Evolutionary conservation across 1,284 basidiomycete genomes (phyloP), one percentile per base, ranked within the genome.

Genomic region (Athelia sp.): DNA sequence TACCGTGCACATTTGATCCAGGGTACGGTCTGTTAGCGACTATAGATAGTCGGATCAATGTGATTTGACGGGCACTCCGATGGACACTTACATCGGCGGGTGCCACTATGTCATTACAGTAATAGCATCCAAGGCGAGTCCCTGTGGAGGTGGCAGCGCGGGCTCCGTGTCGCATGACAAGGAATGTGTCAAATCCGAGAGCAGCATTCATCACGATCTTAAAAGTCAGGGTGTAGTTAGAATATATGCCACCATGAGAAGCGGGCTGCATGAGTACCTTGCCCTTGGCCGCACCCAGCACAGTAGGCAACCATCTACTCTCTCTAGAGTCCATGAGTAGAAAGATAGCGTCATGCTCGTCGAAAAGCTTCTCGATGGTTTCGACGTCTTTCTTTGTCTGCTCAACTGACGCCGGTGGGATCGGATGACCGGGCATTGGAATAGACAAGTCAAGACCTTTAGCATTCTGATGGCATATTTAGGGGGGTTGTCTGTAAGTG

Each of bases 1-100:
- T 13, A 99, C 97, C 0, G 97, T 99, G 63, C 97, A 99, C 96
- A 98, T 98, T 64, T 99, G 96, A 64, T 99, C 97, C 22, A 99
- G 78, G 1, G 95, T 98, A 31, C 95, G 79, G 62, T 99, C 95
- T 0, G 91, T 90, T 45, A 98, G 73, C 0, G 92, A 95, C 94
- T 97, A 52, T 43, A 9, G 21, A 19, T 9, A 32, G 8, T 14
- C 34, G 45, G 32, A 23, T 18, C 21, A 24, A 46, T 9, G 42
- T 50, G 26, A 4, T 47, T 17, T 29, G 46, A 17, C 34, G 24
- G 47, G 18, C 38, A 29, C 43, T 49, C 49, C 26, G 43, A 32
- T 47, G 14, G 11, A 32, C 13, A 71, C 87, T 50, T 62, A 96
- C 95, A 64, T 98, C 95, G 21, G 89, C 81, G 1, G 97, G 96